Base-by-base conservation (phyloP, 768 basidiomycete species). In the Boletus reticulatus region DNA sequence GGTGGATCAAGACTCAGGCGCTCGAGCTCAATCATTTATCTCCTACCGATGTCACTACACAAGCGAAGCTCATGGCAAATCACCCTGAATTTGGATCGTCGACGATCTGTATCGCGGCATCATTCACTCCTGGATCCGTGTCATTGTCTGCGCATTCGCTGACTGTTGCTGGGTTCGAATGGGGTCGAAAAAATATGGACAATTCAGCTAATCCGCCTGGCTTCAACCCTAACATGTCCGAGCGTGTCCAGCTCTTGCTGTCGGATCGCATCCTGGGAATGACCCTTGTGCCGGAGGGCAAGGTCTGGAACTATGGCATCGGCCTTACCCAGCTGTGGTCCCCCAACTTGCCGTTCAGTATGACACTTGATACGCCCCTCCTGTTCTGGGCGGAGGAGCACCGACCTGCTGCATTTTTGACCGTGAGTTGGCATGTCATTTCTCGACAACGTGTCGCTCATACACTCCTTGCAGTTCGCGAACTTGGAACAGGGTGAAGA, bases 151-250 rank as follows among this genome's bases (percentile, higher is more conserved):
- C 96, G 0, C 95, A 98, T 76, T 90, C 87, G 32, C 76, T 98
- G 48, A 88, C 89, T 6, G 86, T 96, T 10, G 84, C 89, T 56
- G 97, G 96, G 16, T 98, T 98, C 69, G 97, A 99, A 67, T 98
- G 95, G 95, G 96, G 95, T 41, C 79, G 96, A 63, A 98, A 97
- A 78, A 96, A 95, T 62, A 75, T 80, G 62, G 94, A 95, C 65
- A 90, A 84, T 42, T 89, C 92, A 37, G 80, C 83, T 37, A 93
- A 92, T 68, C 92, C 93, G 56, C 77, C 86, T 1, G 94, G 96
- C 41, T 99, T 96, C 78, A 98, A 96, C 73, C 92, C 94, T n/a
- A 92, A 91, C 62, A 98, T 98, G 96, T 96, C 94, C 2, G 95
- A 96, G 70, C 87, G 94, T 22, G 94, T 97, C 22, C 91, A 93